A percentile compares a stretch with the other conserved stretches of the same genome.
Conservation (phyloP, 2,329 filamentous ascomycete genomes). For the Stachybotrys chartarum region DNA sequence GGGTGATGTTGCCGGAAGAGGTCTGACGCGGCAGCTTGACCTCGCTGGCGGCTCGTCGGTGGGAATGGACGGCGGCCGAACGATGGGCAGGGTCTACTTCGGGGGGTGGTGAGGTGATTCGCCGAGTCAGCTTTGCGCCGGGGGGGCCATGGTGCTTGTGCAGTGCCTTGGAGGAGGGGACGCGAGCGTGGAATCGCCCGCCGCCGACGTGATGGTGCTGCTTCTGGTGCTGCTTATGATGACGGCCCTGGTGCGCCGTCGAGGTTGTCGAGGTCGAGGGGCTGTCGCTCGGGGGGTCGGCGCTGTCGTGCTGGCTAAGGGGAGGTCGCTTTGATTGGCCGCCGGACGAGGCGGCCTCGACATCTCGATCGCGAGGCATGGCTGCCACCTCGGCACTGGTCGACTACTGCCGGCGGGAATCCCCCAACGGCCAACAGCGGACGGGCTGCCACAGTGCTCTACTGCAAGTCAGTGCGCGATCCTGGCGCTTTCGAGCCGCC, state of each 20-base stretch:
- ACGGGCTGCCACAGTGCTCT: too few species aligned
- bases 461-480: not conserved
- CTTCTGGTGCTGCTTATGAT: constrained; percentile 22
- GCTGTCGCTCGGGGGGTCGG: constrained; percentile 23
- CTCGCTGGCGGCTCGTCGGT: constrained; percentile 43
- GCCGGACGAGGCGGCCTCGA: constrained; percentile 37
- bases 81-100: constrained; percentile 16
- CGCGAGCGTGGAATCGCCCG: constrained; percentile 43
- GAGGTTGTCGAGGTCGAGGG: constrained; percentile 11
- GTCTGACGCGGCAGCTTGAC: constrained; percentile 39
- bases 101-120: constrained; percentile 30
- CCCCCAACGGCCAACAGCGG: not conserved
- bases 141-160: constrained; percentile 31
- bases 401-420: not conserved
- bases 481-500: not conserved
- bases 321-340: constrained; percentile 50
- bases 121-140: constrained; percentile 33
- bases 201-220: constrained; percentile 23
- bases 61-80: constrained; percentile 10
- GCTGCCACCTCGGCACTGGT: constrained; percentile 8
- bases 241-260: constrained; percentile 12
- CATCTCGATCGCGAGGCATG: constrained; percentile 39
- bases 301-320: constrained; percentile 26
- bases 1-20: constrained; percentile 39
- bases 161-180: constrained; percentile 44